Evolutionary conservation across 2,329 filamentous ascomycete genomes (phyloP), one percentile per base, ranked within the genome.

Genomic region (Phialocephala sp.): DNA sequence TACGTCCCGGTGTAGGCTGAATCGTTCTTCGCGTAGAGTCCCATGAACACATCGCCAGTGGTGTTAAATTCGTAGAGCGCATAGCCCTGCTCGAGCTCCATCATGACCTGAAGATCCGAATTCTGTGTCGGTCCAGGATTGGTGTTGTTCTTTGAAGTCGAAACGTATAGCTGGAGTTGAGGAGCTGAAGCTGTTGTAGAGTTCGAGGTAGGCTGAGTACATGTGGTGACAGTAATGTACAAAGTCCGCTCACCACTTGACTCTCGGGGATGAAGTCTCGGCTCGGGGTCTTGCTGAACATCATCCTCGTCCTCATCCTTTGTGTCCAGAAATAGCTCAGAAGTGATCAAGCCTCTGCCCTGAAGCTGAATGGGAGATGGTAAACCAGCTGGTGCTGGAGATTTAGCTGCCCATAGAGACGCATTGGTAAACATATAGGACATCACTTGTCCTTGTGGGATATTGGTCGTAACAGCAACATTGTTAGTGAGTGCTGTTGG

Each of bases 141-240:
- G 59, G 86, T 83, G 73, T 93, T 91, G 14, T 82, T 80, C 1
- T 81, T 74, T 2, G 87, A 87, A 20, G 81, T 87, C 2, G 93
- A 96, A 57, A 97, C 82, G 73, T 91, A 97, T 11, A 98, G 80
- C 14, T 86, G 85, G 59, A 98, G 84, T 73, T 97, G 93, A 1
- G 91, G 90, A 14, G 91, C 85, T 1, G 80, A 76, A 11, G 58
- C 64, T n/a, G 60, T 64, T 41, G 65, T 72, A 8, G 65, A 71
- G 9, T 71, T 69, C n/a, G 71, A 64, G 14, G 62, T 57, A 14
- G 94, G 95, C 72, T 96, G 93, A 32, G 87, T 78, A 77, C 95
- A 99, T 0, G 92, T 94, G 71, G 93, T 98, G 52, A 93, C 88
- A 1, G 93, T 93, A 62, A 99, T 84, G 77, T 91, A 97, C 2